Evolutionary conservation across 2,329 filamentous ascomycete species (phyloP).

Genomic region (Trichoderma aggressivum): DNA sequence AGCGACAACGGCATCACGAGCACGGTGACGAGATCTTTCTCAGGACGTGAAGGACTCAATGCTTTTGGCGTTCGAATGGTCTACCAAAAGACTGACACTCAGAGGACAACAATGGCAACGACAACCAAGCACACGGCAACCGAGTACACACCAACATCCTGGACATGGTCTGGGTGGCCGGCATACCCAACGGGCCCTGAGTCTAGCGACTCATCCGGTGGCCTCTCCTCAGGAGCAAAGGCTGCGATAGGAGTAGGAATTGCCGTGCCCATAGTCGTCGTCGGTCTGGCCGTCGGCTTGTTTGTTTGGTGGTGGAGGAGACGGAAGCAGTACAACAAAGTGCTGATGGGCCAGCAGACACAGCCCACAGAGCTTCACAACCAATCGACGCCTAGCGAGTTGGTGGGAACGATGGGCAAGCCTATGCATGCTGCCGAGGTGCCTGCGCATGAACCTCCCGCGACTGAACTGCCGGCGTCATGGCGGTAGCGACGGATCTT

Average conservation of each 20-base stretch:
- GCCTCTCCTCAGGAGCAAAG: conserved; percentile 26
- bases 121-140: background rate
- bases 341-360: background rate
- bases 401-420: background rate
- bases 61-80: conserved; percentile 37
- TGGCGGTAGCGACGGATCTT: background rate
- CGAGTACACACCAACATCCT: background rate
- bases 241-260: conserved; percentile 32
- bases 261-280: conserved; percentile 28
- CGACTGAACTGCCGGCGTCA: background rate
- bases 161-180: background rate
- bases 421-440: background rate
- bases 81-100: conserved; percentile 30
- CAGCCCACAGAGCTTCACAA: conserved; percentile 15
- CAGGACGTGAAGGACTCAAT: conserved; percentile 29
- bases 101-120: conserved; percentile 15
- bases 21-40: conserved; percentile 24
- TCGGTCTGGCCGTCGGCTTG: conserved; percentile 25
- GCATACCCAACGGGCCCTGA: background rate
- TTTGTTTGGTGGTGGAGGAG: conserved; percentile 32
- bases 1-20: conserved; percentile 25
- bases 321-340: conserved; percentile 8
- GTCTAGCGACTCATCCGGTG: background rate
- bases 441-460: background rate
- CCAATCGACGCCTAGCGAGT: background rate